Base-by-base conservation (phyloP, 2,329 filamentous ascomycete species). In the Colletotrichum sp. region DNA sequence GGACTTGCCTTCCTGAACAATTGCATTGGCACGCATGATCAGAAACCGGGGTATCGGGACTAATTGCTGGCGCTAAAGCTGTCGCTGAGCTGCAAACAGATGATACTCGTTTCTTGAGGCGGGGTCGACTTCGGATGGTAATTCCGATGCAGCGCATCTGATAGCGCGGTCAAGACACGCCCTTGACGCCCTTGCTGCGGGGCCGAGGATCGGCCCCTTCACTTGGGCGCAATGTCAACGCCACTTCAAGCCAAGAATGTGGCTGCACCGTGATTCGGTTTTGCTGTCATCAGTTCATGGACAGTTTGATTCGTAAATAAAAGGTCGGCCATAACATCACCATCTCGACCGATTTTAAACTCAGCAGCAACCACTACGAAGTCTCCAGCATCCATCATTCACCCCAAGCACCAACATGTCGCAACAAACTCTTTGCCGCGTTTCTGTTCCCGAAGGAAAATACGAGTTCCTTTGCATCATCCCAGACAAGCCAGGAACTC, bases 381-480 rank as follows among this genome's bases (percentile, higher is more conserved):
- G 1, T 32, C 16, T 9, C 26, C 2, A 59, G 12, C 16, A 1
- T 13, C 16, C 5, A 4, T 14, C 12, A 3, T 28, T n/a, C 16
- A 30, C 26, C 14, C 16, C 36, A 38, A 38, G 36, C 36, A 7
- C n/a, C 26, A 21, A 32, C 26, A 59, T 59, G 56, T 59, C 56
- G 56, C 48, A 69, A 32, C 56, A 21, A 32, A 2, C 9, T 8
- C 56, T 59, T 3, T 59, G 28, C n/a, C 56, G 56, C 7, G 56
- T 59, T 59, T 30, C 56, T 7, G 56, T 59, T 30, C 56, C 56
- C 10, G 16, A 59, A 4, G 56, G 56, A n/a, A 59, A 59, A 59
- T 32, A 59, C 28, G 56, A 59, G 28, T 59, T 59, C 12, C 56
- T 59, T 13, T 59, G 16, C 30, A 32, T 59, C 56, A 59, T 59